These are phyloP conservation scores for Noccaea caerulescens DNA, from an alignment of 345 rosid species.

Conservation along the genomic window DNA sequence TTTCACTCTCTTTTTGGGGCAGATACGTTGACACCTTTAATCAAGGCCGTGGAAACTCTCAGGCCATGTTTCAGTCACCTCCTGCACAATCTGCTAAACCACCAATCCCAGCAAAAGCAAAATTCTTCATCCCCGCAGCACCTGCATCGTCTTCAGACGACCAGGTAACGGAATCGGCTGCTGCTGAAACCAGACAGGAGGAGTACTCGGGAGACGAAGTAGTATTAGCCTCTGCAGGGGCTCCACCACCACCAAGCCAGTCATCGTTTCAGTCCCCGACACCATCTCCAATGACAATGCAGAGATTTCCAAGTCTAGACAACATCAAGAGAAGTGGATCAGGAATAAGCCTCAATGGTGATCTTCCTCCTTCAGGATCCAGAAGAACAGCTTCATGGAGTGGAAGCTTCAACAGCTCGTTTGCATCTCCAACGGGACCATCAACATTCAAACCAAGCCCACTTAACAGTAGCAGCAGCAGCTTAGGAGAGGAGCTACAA, in stretches of 20 bases:
- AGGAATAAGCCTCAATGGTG: constrained; percentile 38
- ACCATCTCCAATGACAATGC: constrained; percentile 52
- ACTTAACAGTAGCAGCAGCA: constrained; percentile 54
- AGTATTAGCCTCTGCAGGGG: constrained; percentile 21
- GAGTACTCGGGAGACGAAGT: constrained; percentile 41
- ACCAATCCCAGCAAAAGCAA: constrained; percentile 65
- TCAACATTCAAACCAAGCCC: constrained; percentile 42
- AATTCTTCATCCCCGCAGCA: constrained; percentile 76
- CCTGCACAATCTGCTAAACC: constrained; percentile 70
- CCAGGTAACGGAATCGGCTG: constrained; percentile 51
- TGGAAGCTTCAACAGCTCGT: constrained; percentile 60
- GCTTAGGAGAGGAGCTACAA: constrained; percentile 80
- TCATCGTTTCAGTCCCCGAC: constrained; percentile 48
- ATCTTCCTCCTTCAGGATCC: constrained; percentile 45
- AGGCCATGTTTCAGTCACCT: constrained; percentile 68
- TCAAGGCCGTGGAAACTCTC: constrained; percentile 87
- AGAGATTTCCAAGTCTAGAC: constrained; percentile 71
- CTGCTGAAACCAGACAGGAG: constrained; percentile 55
- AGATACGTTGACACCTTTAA: constrained; percentile 44
- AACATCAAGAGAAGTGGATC: constrained; percentile 52
- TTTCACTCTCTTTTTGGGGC: constrained; percentile 2
- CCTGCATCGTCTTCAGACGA: constrained; percentile 53
- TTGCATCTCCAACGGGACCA: constrained; percentile 41
- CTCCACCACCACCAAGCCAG: constrained; percentile 40
- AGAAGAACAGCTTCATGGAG: constrained; percentile 93